These are phyloP conservation scores for Boletus sp. DNA, from an alignment of 1,284 basidiomycete genomes.

Conservation along the genomic window DNA sequence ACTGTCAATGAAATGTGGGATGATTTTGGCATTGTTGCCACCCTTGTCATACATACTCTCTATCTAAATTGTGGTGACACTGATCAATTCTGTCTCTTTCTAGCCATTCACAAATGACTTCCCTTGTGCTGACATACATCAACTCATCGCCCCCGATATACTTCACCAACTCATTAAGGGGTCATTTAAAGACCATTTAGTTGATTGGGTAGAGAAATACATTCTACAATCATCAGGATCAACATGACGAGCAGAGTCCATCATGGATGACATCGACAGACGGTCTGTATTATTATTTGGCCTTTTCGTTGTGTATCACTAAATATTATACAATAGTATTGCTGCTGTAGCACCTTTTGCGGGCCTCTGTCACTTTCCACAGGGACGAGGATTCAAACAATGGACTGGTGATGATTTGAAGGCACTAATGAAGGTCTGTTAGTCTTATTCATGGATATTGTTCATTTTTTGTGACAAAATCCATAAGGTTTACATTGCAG, in stretches of 20 bases:
- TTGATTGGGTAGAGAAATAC: too few species aligned
- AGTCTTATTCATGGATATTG: too few species aligned
- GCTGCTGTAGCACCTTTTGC: too few species aligned
- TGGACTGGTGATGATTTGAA: not conserved
- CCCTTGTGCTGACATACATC: too few species aligned
- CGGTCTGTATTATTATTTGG: too few species aligned
- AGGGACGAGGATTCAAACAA: not conserved
- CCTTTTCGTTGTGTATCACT: too few species aligned
- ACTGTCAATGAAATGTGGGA: not conserved
- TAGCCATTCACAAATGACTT: not conserved
- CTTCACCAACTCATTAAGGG: too few species aligned
- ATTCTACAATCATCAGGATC: too few species aligned
- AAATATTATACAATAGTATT: too few species aligned
- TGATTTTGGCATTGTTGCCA: not conserved
- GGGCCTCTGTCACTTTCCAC: not conserved
- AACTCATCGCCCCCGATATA: too few species aligned
- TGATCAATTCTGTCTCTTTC: not conserved
- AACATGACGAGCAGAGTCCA: too few species aligned
- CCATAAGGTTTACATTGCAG: slow-evolving; percentile 6
- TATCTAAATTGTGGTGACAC: not conserved
- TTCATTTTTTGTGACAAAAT: slow-evolving; percentile 1
- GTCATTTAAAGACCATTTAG: too few species aligned
- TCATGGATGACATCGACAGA: not conserved
- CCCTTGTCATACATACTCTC: not conserved
- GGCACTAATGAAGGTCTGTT: not conserved